Evolutionary conservation across 2,329 filamentous ascomycete genomes (phyloP), one percentile per base, ranked within the genome.

Genomic region (Alternaria rosae): DNA sequence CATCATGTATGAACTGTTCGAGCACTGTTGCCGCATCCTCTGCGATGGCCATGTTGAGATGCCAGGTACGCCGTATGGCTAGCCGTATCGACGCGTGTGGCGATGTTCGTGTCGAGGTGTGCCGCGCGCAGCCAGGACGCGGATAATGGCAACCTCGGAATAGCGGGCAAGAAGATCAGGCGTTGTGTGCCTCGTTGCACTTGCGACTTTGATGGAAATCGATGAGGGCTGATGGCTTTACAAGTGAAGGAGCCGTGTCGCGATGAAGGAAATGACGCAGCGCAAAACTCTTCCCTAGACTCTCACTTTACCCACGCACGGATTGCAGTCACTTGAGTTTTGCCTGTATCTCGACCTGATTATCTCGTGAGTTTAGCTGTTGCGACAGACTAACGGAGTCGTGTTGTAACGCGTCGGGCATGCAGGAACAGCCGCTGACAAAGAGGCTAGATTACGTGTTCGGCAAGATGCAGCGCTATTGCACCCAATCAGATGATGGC

Each of bases 1-100:
- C 86, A 83, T 90, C 88, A 71, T 90, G 80, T 83, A 90, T 88
- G 84, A 91, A 94, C 78, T 93, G 91, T 78, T 94, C 91, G 70
- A 94, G 87, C 73, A 93, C 89, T 67, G 90, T 84, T 58, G 90
- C 87, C 50, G 87, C 86, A 76, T 90, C 88, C 69, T 89, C 88
- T 42, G 84, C 65, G 56, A 75, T 71, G 5, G 78, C 76, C 78
- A 80, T 80, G 21, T 11, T 15, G 35, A 30, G 35, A n/a, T 10
- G 17, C 25, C 23, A 17, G 28, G 17, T 20, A 13, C 23, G 25
- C 21, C 28, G 21, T 44, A 21, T 32, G 12, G 25, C 26, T n/a
- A 2, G 12, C 17, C 25, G 57, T 28, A 11, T 56, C 17, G 30
- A 53, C 54, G 44, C 21, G 47, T 35, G 48, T 58, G 30, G 59